phyloP scores from a whole-genome alignment of 768 basidiomycete species.

The Collybia nuda region DNA sequence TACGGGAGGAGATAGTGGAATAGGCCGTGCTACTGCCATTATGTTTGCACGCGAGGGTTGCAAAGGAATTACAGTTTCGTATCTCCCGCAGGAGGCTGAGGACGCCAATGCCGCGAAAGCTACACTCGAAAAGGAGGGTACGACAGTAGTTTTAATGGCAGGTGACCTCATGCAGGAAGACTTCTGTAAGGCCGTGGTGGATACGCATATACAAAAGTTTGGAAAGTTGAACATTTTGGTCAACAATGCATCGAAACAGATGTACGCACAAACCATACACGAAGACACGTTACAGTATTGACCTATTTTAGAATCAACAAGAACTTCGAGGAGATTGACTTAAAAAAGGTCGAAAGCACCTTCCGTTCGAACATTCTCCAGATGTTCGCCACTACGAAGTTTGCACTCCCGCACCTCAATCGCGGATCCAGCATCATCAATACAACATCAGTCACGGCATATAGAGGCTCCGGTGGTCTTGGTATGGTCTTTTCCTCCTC shows the following conservation, averaged over 20 bases:
- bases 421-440: slow-evolving; percentile 61
- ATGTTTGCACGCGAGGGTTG: slow-evolving; percentile 53
- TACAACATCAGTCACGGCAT: slow-evolving; percentile 58
- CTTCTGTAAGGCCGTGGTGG: slow-evolving; percentile 43
- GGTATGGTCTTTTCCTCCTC: slow-evolving; percentile 16
- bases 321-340: slow-evolving; percentile 46
- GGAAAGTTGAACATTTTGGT: slow-evolving; percentile 54
- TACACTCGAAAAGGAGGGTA: slow-evolving; percentile 41
- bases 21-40: slow-evolving; percentile 49
- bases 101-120: slow-evolving; percentile 53
- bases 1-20: slow-evolving; percentile 45
- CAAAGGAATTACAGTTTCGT: slow-evolving; percentile 49
- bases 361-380: slow-evolving; percentile 59
- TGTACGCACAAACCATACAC: slow-evolving; percentile 16
- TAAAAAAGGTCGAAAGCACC: slow-evolving; percentile 52
- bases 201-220: slow-evolving; percentile 45
- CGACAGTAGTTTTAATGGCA: slow-evolving; percentile 31
- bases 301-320: slow-evolving; percentile 32
- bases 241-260: slow-evolving; percentile 58
- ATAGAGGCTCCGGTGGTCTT: slow-evolving; percentile 32
- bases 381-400: slow-evolving; percentile 59
- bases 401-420: slow-evolving; percentile 56
- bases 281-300: slow-evolving; percentile 3
- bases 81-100: slow-evolving; percentile 54
- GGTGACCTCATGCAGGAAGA: slow-evolving; percentile 42